Percentiles rank a stretch among this genome's conserved stretches.
phyloP scores from a whole-genome alignment of 1,284 basidiomycete species.

The Neonothopanus nambi region DNA sequence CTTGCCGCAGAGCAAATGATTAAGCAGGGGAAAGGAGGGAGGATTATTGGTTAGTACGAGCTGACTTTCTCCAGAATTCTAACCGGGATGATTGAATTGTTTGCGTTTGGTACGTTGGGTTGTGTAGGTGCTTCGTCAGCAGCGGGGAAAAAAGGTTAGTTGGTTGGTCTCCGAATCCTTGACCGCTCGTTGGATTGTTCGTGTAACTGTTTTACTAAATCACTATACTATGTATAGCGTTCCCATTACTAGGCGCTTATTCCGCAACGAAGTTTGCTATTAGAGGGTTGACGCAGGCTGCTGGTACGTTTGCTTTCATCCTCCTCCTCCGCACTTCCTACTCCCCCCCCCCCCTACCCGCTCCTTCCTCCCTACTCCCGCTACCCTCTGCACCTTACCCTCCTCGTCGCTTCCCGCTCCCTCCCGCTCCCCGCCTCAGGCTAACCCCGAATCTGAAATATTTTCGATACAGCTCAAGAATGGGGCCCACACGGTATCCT shows the following conservation, averaged over 20 bases:
- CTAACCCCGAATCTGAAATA: too few species aligned
- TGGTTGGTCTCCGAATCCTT: too few species aligned
- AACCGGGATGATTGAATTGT: too few species aligned
- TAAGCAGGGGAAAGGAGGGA: conserved; percentile 25
- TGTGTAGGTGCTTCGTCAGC: conserved; percentile 17
- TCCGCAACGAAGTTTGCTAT: conserved; percentile 32
- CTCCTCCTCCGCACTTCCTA: too few species aligned
- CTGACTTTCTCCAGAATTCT: not conserved
- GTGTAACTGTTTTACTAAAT: not conserved
- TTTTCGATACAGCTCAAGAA: conserved; percentile 13
- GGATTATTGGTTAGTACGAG: conserved; percentile 23
- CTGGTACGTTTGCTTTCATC: conserved; percentile 20
- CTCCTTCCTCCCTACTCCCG: too few species aligned
- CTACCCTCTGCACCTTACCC: too few species aligned
- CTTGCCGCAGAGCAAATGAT: conserved; percentile 24
- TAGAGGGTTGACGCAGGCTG: conserved; percentile 30
- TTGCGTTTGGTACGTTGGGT: not conserved
- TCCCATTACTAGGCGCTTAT: conserved; percentile 20
- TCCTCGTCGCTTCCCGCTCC: too few species aligned
- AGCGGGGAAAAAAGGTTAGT: conserved; percentile 22
- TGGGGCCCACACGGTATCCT: conserved; percentile 11
- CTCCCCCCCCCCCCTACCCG: too few species aligned
- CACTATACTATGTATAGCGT: conserved; percentile 7
- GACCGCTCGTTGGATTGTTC: not conserved
- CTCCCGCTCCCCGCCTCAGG: too few species aligned